These are phyloP conservation scores for Populus hybrid DNA, from an alignment of 441 rosid species.

Conservation along the genomic window DNA sequence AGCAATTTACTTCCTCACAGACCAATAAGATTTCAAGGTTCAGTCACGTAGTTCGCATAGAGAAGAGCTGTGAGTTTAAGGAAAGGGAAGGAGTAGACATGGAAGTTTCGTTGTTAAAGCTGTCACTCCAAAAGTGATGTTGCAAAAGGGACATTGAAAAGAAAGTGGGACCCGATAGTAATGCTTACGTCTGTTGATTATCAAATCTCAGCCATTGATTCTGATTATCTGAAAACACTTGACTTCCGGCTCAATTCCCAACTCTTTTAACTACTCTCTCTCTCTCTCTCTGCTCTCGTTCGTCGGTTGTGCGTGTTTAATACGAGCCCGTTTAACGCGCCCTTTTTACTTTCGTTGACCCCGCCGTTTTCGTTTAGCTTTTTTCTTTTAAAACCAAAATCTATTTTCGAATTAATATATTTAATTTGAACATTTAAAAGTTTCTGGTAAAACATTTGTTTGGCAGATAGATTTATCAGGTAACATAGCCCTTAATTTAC, in stretches of 20 bases:
- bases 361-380: not conserved
- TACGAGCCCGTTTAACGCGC: not conserved
- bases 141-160: not conserved
- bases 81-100: not conserved
- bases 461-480: too few relatives aligned
- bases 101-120: slow-evolving; percentile 16
- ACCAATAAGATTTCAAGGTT: not conserved
- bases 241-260: slow-evolving; percentile 9
- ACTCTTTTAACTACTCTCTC: not conserved
- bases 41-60: not conserved
- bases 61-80: not conserved
- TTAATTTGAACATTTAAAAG: too few relatives aligned
- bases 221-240: not conserved
- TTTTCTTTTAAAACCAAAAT: not conserved
- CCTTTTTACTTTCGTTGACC: not conserved
- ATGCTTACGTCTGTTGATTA: not conserved
- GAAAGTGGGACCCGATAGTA: slow-evolving; percentile 8
- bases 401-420: too few relatives aligned
- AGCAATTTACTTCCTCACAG: not conserved
- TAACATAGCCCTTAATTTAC: too few relatives aligned
- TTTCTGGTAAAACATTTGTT: too few relatives aligned
- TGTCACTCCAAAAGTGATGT: slow-evolving; percentile 8
- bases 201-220: slow-evolving; percentile 18
- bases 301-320: not conserved
- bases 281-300: not conserved